Base-by-base conservation (phyloP, 176 grass and related monocot genomes). In the Rhynchospora pubera region DNA sequence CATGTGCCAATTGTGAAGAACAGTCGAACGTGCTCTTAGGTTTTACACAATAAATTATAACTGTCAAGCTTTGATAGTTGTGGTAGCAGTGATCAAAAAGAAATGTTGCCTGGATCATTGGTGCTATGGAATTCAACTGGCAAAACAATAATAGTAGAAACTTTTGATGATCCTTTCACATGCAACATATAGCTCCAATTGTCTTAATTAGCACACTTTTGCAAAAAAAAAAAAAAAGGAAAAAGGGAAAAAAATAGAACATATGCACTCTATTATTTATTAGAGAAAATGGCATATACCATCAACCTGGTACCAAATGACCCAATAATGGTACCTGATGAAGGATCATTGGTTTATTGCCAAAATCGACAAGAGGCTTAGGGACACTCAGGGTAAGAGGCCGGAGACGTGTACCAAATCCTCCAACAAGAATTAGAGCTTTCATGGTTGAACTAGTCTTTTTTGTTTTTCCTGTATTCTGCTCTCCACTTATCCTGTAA, bases 291-390 rank as follows among this genome's bases (percentile, higher is more conserved):
- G 71, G 51, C 11, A 23, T 8, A 76, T n/a, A n/a, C n/a, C 10
- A 30, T 39, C 13, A 78, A 56, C 58, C 55, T 34, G 16, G 7
- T 5, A 59, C 12, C 32, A 79, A 56, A 42, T 79, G 50, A 30
- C 22, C 23, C 50, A 53, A 57, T 30, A 57, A 30, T 55, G 13
- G 10, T 30, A 97, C 93, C 93, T 97, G 93, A 58, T 97, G 93
- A 66, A 97, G 85, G 87, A 97, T 97, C 91, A 97, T 97, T 76
- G 93, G 91, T 57, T 97, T 97, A 84, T 97, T 97, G 75, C 83
- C 93, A 89, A 97, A 97, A 87, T 97, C 93, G 80, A 97, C 93
- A n/a, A 97, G 93, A 22, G 93, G 93, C 83, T 97, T 97, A 42
- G 93, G 93, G 83, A 97, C 86, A 75, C 93, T 97, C 67, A 97